A percentile compares a stretch with the other conserved stretches of the same genome.
Conservation (phyloP, 2,329 filamentous ascomycete species). For the Aspergillus terreus region DNA sequence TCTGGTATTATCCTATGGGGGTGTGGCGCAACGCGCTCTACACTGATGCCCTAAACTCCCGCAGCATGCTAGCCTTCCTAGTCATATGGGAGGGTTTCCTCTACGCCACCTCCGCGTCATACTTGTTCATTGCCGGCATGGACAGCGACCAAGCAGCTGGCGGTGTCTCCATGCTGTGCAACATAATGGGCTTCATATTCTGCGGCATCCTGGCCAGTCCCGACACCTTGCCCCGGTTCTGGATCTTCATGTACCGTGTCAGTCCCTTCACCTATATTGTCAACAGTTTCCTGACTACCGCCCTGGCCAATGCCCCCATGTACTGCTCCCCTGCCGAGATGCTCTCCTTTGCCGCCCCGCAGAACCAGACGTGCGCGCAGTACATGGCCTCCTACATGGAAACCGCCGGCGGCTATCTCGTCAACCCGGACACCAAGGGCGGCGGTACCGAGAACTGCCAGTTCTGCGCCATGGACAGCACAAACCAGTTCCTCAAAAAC, state of each 20-base stretch:
- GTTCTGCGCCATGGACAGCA: slow-evolving; percentile 3
- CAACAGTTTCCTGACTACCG: slow-evolving; percentile 5
- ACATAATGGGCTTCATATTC: slow-evolving; percentile 6
- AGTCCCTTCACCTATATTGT: slow-evolving; percentile 20
- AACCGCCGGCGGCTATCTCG: background rate
- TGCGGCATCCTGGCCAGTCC: slow-evolving; percentile 10
- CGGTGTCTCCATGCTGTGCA: background rate
- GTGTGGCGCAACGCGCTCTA: slow-evolving; percentile 32
- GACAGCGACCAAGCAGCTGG: background rate
- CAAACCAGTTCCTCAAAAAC: background rate
- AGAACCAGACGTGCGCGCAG: slow-evolving; percentile 5
- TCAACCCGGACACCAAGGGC: slow-evolving; percentile 1
- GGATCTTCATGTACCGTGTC: slow-evolving; percentile 14
- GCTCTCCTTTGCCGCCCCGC: background rate
- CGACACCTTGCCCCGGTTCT: slow-evolving; percentile 10
- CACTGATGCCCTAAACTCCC: slow-evolving; percentile 36
- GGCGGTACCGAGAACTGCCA: background rate
- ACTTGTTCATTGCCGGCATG: slow-evolving; percentile 60
- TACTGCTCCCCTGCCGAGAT: slow-evolving; percentile 5
- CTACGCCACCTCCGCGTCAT: slow-evolving; percentile 65
- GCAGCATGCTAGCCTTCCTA: slow-evolving; percentile 61
- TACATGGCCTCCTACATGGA: slow-evolving; percentile 1
- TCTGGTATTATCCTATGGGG: slow-evolving; percentile 61
- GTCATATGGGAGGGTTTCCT: slow-evolving; percentile 62
- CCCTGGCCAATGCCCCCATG: background rate